Evolutionary conservation across 2,329 filamentous ascomycete species (phyloP).

Genomic region (Penicillium glabrum): DNA sequence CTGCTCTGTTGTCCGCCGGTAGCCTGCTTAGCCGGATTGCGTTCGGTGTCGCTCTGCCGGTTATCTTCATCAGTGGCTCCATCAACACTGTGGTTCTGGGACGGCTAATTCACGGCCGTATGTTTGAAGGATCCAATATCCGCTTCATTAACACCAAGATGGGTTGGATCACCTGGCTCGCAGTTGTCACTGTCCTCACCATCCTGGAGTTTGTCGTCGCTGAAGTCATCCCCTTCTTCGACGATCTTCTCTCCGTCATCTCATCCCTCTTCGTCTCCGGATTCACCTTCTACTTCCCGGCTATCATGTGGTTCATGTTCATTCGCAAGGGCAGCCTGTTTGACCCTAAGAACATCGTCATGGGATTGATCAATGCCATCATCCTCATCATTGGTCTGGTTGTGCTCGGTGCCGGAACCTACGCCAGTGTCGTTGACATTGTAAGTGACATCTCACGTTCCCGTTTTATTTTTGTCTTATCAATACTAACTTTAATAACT

Average conservation of each 20-base stretch:
- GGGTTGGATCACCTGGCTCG: neutral
- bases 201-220: neutral
- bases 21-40: neutral
- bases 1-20: neutral
- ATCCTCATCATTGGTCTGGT: neutral
- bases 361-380: neutral
- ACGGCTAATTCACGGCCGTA: neutral
- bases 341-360: neutral
- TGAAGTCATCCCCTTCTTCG: neutral
- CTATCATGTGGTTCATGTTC: neutral
- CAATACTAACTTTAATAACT: neutral
- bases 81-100: neutral
- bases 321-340: neutral
- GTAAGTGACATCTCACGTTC: neutral
- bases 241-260: neutral
- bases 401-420: neutral
- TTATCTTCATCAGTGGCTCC: neutral
- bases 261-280: neutral
- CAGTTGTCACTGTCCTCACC: neutral
- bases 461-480: neutral
- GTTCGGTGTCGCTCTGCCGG: neutral
- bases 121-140: neutral
- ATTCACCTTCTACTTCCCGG: neutral
- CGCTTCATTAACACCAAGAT: neutral
- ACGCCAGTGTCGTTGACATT: neutral